phyloP scores from a whole-genome alignment of 2,329 filamentous ascomycete genomes.

The Thelonectria blattea region DNA sequence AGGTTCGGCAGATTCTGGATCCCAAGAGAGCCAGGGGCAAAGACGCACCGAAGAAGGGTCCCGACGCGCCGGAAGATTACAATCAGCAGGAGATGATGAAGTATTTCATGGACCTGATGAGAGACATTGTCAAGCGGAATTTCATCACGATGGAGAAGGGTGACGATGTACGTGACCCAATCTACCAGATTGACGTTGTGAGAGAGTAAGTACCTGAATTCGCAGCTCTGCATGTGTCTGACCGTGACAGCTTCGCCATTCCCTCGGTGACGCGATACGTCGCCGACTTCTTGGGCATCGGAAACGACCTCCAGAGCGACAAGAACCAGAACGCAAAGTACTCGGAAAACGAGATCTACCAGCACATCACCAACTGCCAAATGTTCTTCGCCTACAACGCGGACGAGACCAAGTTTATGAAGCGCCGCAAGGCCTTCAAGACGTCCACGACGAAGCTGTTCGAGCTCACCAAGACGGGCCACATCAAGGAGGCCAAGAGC shows the following conservation, averaged over 20 bases:
- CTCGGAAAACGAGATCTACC: slow-evolving; percentile 34
- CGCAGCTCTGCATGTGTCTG: not conserved
- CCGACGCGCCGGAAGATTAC: not conserved
- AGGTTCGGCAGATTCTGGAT: too few relatives aligned
- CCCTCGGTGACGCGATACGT: slow-evolving; percentile 32
- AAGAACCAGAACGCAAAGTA: not conserved
- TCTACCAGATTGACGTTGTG: slow-evolving; percentile 28
- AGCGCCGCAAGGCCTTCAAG: slow-evolving; percentile 30
- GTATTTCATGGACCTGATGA: slow-evolving; percentile 22
- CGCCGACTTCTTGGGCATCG: slow-evolving; percentile 33
- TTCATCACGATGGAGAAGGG: slow-evolving; percentile 16
- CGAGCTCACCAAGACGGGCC: slow-evolving; percentile 20
- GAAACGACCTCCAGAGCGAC: slow-evolving; percentile 9
- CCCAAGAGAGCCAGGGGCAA: not conserved
- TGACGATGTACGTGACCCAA: not conserved
- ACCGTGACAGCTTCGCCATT: slow-evolving; percentile 27
- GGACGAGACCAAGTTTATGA: slow-evolving; percentile 33
- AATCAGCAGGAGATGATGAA: not conserved
- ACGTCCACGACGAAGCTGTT: slow-evolving; percentile 26
- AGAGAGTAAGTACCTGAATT: slow-evolving; percentile 25
- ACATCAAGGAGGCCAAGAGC: slow-evolving; percentile 23
- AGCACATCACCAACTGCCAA: slow-evolving; percentile 37
- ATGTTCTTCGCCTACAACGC: slow-evolving; percentile 32
- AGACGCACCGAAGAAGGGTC: not conserved
- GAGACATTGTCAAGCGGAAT: slow-evolving; percentile 24